Conservation (phyloP, 176 grass and related monocot genomes). For the Bothriochloa decipiens region DNA sequence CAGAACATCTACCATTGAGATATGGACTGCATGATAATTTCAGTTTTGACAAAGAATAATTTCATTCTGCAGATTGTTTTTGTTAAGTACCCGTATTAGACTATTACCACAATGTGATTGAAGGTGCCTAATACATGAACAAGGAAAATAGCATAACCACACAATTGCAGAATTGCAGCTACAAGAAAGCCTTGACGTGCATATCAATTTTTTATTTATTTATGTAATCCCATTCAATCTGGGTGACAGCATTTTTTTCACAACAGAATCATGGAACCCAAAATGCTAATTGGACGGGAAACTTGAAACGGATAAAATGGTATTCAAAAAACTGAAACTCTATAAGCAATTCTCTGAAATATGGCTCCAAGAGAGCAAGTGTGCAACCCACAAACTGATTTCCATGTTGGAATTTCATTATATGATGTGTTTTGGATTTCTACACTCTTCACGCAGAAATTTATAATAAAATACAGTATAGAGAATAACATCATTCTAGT, state of each 20-base stretch:
- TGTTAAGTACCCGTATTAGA: neutral
- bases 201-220: neutral
- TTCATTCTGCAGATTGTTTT: neutral
- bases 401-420: neutral
- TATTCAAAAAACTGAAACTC: neutral
- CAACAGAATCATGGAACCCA: neutral
- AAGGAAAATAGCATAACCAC: neutral
- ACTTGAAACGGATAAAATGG: neutral
- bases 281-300: neutral
- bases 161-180: neutral
- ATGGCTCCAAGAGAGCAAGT: neutral
- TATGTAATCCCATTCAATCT: neutral
- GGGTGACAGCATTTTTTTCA: neutral
- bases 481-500: neutral
- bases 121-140: neutral
- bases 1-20: neutral
- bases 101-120: neutral
- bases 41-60: neutral
- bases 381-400: neutral
- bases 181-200: neutral
- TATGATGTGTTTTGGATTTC: neutral
- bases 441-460: neutral
- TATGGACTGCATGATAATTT: neutral
- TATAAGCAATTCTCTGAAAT: neutral
- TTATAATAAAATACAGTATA: neutral